Base-by-base conservation (phyloP, 495 filamentous ascomycete species). In the Thozetella sp. region DNA sequence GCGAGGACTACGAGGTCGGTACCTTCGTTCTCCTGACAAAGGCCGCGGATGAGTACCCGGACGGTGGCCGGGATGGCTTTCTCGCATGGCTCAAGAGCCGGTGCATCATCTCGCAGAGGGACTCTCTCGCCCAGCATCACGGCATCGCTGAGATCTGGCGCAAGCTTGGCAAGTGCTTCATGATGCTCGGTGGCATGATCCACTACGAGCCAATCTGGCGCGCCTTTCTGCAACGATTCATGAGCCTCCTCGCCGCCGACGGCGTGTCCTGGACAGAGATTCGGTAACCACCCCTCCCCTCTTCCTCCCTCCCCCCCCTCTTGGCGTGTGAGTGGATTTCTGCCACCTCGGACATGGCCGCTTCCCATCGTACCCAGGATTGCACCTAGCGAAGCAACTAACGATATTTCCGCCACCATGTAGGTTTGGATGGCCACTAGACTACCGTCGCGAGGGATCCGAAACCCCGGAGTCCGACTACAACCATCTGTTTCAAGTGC, bases 141-240 rank as follows among this genome's bases (percentile, higher is more conserved):
- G 92, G 92, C n/a, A 80, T 89, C 25, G 86, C 91, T 64, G 87
- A 85, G 19, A 87, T 96, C 55, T 97, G 92, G 91, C 68, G 77
- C 17, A 91, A 92, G 69, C 96, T 96, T 70, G 77, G 71, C 12
- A 81, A 80, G 26, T 86, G 85, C 51, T 95, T 97, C 71, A 73
- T 76, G 0, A 79, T 93, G 1, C 76, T 97, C 25, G 81, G 83
- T 24, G 88, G 86, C 4, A 82, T 97, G 24, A 73, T 96, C 19
- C 90, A 85, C 74, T 97, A 97, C 72, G 95, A 98, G 71, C 93
- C 95, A 0, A 92, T 99, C 55, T 93, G 92, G 75, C 87, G 92
- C 23, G 76, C 77, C 24, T 94, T 90, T 64, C 72, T 97, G 60
- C 81, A 78, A 15, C 80, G 83, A 2, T 74, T 97, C 62, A 82